Evolutionary conservation across 2,329 filamentous ascomycete species (phyloP).

Genomic region (Ascochyta pisi): DNA sequence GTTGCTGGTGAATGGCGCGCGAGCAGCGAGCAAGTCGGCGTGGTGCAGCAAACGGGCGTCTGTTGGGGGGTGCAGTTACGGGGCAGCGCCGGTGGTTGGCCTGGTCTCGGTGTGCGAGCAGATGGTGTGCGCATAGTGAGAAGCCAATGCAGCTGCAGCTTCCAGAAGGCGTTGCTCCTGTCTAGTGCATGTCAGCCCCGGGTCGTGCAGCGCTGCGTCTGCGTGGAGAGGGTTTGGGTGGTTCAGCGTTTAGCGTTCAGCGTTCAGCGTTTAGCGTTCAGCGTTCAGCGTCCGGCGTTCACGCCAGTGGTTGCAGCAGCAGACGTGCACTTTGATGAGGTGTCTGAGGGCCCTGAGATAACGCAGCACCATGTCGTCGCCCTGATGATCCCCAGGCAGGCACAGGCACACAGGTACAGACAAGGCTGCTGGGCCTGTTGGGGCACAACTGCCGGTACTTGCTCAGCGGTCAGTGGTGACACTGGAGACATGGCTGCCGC

Average conservation of each 20-base stretch:
- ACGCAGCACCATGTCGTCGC: slow-evolving; percentile 12
- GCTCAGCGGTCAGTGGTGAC: not conserved
- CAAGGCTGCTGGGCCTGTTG: not conserved
- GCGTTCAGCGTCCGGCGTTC: not conserved
- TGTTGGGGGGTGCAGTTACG: not conserved
- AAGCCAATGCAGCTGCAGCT: not conserved
- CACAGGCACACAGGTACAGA: not conserved
- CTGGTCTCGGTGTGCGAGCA: slow-evolving; percentile 1
- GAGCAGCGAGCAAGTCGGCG: slow-evolving; percentile 15
- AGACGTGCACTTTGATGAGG: slow-evolving; percentile 19
- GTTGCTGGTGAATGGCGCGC: slow-evolving; percentile 12
- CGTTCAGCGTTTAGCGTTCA: not conserved
- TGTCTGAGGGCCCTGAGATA: slow-evolving; percentile 12
- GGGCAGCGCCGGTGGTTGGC: slow-evolving; percentile 1
- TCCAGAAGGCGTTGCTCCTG: slow-evolving; percentile 10
- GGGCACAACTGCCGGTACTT: not conserved
- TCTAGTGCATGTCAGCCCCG: slow-evolving; percentile 15
- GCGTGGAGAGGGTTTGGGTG: slow-evolving; percentile 13
- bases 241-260: not conserved
- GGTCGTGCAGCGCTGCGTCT: slow-evolving; percentile 2
- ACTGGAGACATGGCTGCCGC: slow-evolving; percentile 2
- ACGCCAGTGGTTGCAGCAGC: not conserved
- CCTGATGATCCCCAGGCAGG: slow-evolving; percentile 8
- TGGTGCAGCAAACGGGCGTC: slow-evolving; percentile 4
- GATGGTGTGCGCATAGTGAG: too few species aligned